phyloP scores from a whole-genome alignment of 768 basidiomycete species.

The Suillus luteus region DNA sequence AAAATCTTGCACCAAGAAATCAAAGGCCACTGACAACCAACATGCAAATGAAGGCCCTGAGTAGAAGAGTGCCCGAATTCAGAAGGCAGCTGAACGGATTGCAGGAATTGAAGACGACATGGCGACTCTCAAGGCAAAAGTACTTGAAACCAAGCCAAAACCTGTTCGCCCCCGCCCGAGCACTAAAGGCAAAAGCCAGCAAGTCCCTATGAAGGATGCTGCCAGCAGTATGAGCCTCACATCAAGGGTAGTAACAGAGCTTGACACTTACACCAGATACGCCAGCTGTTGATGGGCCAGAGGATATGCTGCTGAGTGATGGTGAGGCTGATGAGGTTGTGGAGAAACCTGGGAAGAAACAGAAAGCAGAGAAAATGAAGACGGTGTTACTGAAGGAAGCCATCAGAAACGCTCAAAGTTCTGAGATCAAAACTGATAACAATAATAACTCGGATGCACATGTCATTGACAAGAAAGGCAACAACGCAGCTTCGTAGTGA shows the following conservation, averaged over 20 bases:
- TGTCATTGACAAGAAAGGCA: background rate
- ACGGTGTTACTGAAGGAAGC: background rate
- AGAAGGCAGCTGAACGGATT: background rate
- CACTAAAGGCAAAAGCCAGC: background rate
- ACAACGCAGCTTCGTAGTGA: background rate
- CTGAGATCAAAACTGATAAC: background rate
- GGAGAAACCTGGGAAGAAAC: background rate
- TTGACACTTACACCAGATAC: background rate
- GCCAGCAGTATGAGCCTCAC: background rate
- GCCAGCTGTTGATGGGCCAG: background rate
- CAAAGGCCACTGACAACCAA: conserved; percentile 3
- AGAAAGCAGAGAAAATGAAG: background rate
- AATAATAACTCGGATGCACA: background rate
- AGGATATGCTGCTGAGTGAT: background rate
- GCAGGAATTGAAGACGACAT: conserved; percentile 6
- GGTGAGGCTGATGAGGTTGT: background rate
- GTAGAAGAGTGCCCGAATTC: background rate
- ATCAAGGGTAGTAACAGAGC: background rate
- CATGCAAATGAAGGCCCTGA: conserved; percentile 3
- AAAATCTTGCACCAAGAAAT: background rate
- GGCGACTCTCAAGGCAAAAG: conserved; percentile 1
- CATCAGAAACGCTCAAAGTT: background rate
- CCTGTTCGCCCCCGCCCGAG: background rate
- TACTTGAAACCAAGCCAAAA: background rate
- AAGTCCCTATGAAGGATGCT: background rate